Conservation (phyloP, 441 rosid genomes). For the Erysimum cheiri region DNA sequence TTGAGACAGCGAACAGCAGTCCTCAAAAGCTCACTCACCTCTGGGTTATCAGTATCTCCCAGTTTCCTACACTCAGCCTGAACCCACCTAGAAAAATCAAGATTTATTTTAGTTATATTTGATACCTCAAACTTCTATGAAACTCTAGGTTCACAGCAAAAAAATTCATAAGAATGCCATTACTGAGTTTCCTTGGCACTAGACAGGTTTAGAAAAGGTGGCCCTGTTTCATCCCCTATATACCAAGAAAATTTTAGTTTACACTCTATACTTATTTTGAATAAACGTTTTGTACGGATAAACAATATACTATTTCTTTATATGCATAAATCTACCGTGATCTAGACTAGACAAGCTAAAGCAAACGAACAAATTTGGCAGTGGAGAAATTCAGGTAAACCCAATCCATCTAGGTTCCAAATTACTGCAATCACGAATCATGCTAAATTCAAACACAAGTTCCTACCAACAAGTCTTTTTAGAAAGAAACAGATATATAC, state of each 20-base stretch:
- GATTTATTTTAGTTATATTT: conserved; percentile 23
- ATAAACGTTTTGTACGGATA: background rate
- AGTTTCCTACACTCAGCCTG: conserved; percentile 96
- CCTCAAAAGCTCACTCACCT: conserved; percentile 81
- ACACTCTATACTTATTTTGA: background rate
- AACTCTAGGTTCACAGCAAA: conserved; percentile 8
- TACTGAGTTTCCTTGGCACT: background rate
- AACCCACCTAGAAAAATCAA: conserved; percentile 81
- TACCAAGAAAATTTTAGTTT: background rate
- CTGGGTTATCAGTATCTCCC: conserved; percentile 95
- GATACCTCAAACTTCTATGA: conserved; percentile 12
- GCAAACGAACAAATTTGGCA: background rate
- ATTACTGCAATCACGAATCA: conserved; percentile 7
- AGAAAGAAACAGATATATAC: conserved; percentile 46
- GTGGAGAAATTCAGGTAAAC: conserved; percentile 5
- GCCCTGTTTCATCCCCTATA: background rate
- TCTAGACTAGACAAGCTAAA: background rate
- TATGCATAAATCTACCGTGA: background rate
- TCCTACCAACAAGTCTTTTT: conserved; percentile 20
- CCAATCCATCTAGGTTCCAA: conserved; percentile 12
- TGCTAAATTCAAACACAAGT: conserved; percentile 6
- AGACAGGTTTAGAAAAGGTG: background rate
- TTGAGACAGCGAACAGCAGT: conserved; percentile 86
- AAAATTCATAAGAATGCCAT: background rate
- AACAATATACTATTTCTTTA: background rate